These are phyloP conservation scores for Lachnellula subtilissima DNA, from an alignment of 2,329 filamentous ascomycete genomes.

Conservation along the genomic window DNA sequence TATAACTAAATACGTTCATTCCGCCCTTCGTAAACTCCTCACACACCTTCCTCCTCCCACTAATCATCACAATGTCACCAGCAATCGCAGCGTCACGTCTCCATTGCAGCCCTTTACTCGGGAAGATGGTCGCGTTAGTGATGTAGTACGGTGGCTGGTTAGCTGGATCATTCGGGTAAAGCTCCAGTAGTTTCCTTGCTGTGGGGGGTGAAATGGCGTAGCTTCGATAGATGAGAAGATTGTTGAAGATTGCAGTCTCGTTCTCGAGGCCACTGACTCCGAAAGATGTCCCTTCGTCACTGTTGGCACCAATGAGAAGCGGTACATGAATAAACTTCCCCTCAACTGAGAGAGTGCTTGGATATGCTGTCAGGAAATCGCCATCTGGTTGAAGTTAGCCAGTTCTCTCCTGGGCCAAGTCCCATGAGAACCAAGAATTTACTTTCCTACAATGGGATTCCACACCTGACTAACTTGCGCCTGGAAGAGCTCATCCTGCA, in stretches of 20 bases:
- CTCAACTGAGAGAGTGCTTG: slow-evolving; percentile 40
- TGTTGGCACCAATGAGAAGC: slow-evolving; percentile 44
- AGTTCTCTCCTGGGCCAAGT: neutral
- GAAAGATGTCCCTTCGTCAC: slow-evolving; percentile 43
- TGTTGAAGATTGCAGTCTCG: slow-evolving; percentile 39
- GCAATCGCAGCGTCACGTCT: slow-evolving; percentile 43
- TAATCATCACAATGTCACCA: slow-evolving; percentile 45
- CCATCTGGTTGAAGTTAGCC: slow-evolving; percentile 33
- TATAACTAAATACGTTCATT: slow-evolving; percentile 42
- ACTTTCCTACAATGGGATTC: slow-evolving; percentile 17
- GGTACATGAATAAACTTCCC: slow-evolving; percentile 42
- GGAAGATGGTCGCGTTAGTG: slow-evolving; percentile 29
- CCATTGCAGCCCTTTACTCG: slow-evolving; percentile 38
- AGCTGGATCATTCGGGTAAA: slow-evolving; percentile 46
- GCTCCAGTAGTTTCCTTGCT: slow-evolving; percentile 39
- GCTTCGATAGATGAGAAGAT: slow-evolving; percentile 39
- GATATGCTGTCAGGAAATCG: slow-evolving; percentile 43
- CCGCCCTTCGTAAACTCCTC: slow-evolving; percentile 36
- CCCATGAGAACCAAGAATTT: neutral
- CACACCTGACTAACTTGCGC: slow-evolving; percentile 17
- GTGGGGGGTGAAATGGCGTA: slow-evolving; percentile 43
- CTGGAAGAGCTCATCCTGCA: slow-evolving; percentile 14
- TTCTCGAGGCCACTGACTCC: slow-evolving; percentile 38
- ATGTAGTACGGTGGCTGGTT: slow-evolving; percentile 41
- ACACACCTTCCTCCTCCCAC: slow-evolving; percentile 41